phyloP scores from a whole-genome alignment of 768 basidiomycete species.

The Ramaria sp. region DNA sequence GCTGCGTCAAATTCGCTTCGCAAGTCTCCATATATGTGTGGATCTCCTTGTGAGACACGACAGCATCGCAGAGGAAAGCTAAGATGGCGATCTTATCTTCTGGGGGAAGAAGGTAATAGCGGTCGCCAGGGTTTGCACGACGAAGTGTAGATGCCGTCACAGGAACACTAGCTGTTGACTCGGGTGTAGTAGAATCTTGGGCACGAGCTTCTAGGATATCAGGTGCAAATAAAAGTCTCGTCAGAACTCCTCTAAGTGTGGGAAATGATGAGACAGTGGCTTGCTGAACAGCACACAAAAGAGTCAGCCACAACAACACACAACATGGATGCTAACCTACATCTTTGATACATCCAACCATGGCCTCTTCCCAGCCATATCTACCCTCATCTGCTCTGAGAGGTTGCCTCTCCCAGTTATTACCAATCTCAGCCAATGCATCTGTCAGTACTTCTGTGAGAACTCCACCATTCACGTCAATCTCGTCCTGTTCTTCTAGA shows the following conservation, averaged over 20 bases:
- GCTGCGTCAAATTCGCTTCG: constrained; percentile 80
- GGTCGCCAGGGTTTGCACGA: constrained; percentile 39
- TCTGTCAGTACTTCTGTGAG: constrained; percentile 50
- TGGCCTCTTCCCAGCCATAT: constrained; percentile 85
- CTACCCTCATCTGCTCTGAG: constrained; percentile 63
- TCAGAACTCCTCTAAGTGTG: constrained; percentile 57
- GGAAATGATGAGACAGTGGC: constrained; percentile 67
- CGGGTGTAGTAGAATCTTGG: neutral
- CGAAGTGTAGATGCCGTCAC: constrained; percentile 1
- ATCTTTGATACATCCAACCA: constrained; percentile 82
- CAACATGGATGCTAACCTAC: constrained; percentile 37
- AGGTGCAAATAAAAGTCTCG: constrained; percentile 61
- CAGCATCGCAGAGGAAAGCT: constrained; percentile 81
- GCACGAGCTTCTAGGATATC: constrained; percentile 22
- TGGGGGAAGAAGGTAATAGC: constrained; percentile 63
- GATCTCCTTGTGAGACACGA: constrained; percentile 81
- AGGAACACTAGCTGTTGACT: constrained; percentile 3
- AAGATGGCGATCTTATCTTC: constrained; percentile 79
- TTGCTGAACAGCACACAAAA: constrained; percentile 34
- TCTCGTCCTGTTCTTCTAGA: constrained; percentile 27
- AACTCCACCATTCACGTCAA: constrained; percentile 26
- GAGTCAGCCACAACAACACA: neutral
- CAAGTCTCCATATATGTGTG: constrained; percentile 85
- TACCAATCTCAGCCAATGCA: constrained; percentile 72
- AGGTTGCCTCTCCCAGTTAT: constrained; percentile 76